phyloP scores from a whole-genome alignment of 2,329 filamentous ascomycete species.

The Arthrobotrys sinensis region DNA sequence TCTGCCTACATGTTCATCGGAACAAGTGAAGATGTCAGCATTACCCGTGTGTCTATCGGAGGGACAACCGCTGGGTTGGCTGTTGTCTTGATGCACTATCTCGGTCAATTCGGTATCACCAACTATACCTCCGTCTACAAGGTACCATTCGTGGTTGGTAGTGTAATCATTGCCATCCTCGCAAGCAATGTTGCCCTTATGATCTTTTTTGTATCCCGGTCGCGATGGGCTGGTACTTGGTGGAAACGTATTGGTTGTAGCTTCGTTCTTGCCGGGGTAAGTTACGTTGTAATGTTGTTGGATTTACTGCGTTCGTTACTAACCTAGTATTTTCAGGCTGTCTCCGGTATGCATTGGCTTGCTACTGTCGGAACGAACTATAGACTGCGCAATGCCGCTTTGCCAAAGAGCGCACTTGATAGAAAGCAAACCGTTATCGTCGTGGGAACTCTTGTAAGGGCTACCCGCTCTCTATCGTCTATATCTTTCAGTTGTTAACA shows the following conservation, averaged over 20 bases:
- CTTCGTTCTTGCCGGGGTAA: slow-evolving; percentile 76
- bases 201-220: slow-evolving; percentile 83
- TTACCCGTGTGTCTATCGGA: slow-evolving; percentile 75
- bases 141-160: slow-evolving; percentile 75
- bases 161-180: slow-evolving; percentile 79
- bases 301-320: not conserved
- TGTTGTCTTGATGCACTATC: slow-evolving; percentile 88
- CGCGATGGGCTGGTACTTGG: slow-evolving; percentile 83
- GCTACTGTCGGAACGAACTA: slow-evolving; percentile 81
- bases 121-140: slow-evolving; percentile 81
- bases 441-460: slow-evolving; percentile 78
- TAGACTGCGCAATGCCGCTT: slow-evolving; percentile 71
- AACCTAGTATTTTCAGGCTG: slow-evolving; percentile 67
- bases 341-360: slow-evolving; percentile 91
- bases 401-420: slow-evolving; percentile 69
- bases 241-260: slow-evolving; percentile 81
- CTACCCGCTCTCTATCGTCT: not conserved
- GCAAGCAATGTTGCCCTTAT: slow-evolving; percentile 80
- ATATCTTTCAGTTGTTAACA: not conserved
- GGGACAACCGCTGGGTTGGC: slow-evolving; percentile 81
- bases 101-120: slow-evolving; percentile 82
- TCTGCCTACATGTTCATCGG: slow-evolving; percentile 80
- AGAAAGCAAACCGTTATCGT: slow-evolving; percentile 80
- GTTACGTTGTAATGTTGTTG: not conserved
- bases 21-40: slow-evolving; percentile 73